These are phyloP conservation scores for Talinum fruticosum DNA, from an alignment of 148 eudicot genomes.

Conservation along the genomic window DNA sequence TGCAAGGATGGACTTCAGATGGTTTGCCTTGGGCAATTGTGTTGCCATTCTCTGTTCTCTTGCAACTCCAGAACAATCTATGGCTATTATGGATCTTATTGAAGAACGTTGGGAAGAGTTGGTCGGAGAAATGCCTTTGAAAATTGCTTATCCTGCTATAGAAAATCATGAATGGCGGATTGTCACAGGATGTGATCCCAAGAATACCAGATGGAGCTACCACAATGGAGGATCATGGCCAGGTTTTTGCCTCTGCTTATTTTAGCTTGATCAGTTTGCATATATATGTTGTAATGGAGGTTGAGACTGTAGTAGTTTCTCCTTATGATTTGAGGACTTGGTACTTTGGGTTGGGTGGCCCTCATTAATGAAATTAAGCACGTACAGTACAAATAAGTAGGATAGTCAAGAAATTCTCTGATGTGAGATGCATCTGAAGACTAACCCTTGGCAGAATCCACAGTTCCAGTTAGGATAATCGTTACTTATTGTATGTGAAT, in stretches of 20 bases:
- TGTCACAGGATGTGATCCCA: conserved; percentile 95
- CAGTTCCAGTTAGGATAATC: not conserved
- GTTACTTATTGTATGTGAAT: too few relatives aligned
- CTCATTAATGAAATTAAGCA: not conserved
- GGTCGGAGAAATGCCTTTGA: conserved; percentile 94
- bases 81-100: conserved; percentile 93
- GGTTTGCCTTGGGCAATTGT: conserved; percentile 97
- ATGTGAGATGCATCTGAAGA: not conserved
- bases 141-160: conserved; percentile 81
- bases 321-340: not conserved
- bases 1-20: conserved; percentile 94
- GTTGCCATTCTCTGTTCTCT: conserved; percentile 84
- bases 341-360: not conserved
- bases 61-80: conserved; percentile 94
- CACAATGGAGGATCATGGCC: conserved; percentile 99
- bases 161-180: conserved; percentile 98
- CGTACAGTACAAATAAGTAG: not conserved
- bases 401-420: not conserved
- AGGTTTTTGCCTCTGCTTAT: conserved; percentile 47
- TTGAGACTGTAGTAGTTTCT: not conserved
- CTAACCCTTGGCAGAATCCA: not conserved
- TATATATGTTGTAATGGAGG: not conserved
- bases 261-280: conserved; percentile 16
- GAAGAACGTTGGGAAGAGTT: conserved; percentile 97
- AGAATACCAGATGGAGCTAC: conserved; percentile 98